These are phyloP conservation scores for Eucalyptus marginata DNA, from an alignment of 345 rosid species.

Conservation along the genomic window DNA sequence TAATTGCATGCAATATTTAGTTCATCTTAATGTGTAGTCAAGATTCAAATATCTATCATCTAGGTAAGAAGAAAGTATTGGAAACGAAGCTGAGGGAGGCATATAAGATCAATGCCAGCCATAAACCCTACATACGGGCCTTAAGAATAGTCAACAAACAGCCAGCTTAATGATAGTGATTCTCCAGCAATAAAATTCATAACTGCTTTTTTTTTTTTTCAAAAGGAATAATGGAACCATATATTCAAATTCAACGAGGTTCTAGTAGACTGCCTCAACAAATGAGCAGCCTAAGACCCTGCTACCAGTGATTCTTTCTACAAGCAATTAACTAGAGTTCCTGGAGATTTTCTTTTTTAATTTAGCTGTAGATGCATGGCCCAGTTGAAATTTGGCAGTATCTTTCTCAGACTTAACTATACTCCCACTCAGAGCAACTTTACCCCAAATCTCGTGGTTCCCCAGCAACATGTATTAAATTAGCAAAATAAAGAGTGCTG, in stretches of 20 bases:
- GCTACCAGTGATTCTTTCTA: neutral
- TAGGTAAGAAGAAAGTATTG: neutral
- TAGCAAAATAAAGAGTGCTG: neutral
- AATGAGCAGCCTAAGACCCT: neutral
- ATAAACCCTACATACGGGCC: neutral
- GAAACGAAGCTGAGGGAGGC: neutral
- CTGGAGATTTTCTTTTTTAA: neutral
- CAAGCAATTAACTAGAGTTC: neutral
- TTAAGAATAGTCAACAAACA: neutral
- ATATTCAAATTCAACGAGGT: neutral
- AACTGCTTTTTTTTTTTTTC: neutral
- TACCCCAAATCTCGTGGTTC: neutral
- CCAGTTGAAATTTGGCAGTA: neutral
- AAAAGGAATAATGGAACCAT: neutral
- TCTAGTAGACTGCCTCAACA: neutral
- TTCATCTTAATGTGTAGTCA: neutral
- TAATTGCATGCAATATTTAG: neutral
- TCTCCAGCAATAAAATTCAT: neutral
- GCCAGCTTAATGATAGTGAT: neutral
- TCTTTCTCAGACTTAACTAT: neutral
- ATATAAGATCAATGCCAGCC: neutral
- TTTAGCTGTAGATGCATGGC: neutral
- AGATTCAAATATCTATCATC: neutral
- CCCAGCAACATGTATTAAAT: neutral
- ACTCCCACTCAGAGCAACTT: neutral